Evolutionary conservation across 352 stramenopile species (phyloP).

Genomic region (Blastocystis sp.): DNA sequence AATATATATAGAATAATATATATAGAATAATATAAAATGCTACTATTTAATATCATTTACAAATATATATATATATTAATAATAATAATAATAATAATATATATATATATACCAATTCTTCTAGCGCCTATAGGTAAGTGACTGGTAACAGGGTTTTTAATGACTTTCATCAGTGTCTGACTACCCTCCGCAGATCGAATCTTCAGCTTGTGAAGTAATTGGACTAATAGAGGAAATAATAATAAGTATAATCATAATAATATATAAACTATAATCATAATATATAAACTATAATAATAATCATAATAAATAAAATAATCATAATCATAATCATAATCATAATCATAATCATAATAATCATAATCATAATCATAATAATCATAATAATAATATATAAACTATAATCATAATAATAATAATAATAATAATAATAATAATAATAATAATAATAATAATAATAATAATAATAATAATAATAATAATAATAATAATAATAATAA

Average conservation of each 20-base stretch:
- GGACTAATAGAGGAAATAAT: constrained; percentile 76
- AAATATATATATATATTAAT: no score
- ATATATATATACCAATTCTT: constrained; percentile 63
- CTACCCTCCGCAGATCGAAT: constrained; percentile 86
- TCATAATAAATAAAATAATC: no score
- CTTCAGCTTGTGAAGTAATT: constrained; percentile 98
- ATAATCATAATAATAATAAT: constrained; percentile 61
- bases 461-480: constrained; percentile 44
- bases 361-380: constrained; percentile 85
- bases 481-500: constrained; percentile 43
- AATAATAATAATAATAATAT: no score
- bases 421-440: constrained; percentile 91
- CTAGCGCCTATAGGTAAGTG: constrained; percentile 78
- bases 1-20: no score
- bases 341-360: constrained; percentile 89
- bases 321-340: no score
- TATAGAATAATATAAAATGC: no score
- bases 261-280: no score
- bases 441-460: constrained; percentile 95
- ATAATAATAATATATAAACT: neutral
- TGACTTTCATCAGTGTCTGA: constrained; percentile 77
- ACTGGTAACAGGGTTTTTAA: constrained; percentile 93
- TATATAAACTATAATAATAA: no score
- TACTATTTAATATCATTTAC: no score
- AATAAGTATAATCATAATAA: no score